Evolutionary conservation across 805 yeast species (phyloP), one percentile per base, ranked within the genome.

Genomic region (Candida namnaoensis): DNA sequence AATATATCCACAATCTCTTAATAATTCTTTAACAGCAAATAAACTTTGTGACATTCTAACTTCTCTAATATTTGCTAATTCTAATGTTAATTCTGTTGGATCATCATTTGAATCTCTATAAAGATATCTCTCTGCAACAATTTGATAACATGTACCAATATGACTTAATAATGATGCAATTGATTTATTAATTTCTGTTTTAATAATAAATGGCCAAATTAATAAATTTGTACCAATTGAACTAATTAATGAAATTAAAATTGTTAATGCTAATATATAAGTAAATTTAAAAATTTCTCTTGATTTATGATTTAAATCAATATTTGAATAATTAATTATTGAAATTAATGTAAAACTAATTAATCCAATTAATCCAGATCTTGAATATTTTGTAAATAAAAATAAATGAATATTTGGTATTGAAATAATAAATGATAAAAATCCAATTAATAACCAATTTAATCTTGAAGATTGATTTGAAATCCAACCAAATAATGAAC

Each of bases 401-500:
- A 60, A 61, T 19, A 66, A 60, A 42, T 60, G 56, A 1, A 68
- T 46, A 13, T 60, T 53, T 1, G 65, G 56, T 1, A 60, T 10
- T 35, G 57, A 57, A n/a, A 69, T 50, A 9, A 71, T 13, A 0
- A 57, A 65, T 4, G 68, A 62, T 49, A 71, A 66, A 3, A 62
- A 61, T 10, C 66, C 65, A 36, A 71, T 49, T 5, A 72, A 71
- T 43, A 61, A 62, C 1, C 66, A 62, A 39, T 54, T 56, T 39
- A 60, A 66, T 40, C 62, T 63, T 19, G 58, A 48, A 1, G 76
- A 56, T 27, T 66, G 63, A 42, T 56, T 58, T 1, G 72, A 68
- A 12, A 71, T 65, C 62, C 75, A 72, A 1, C 71, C 78, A 69
- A 73, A 69, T 44, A 71, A 64, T 10, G 65, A 58, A 3, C 74